Evolutionary conservation across 805 yeast genomes (phyloP), one percentile per base, ranked within the genome.

Genomic region (Kodamaea restingae): DNA sequence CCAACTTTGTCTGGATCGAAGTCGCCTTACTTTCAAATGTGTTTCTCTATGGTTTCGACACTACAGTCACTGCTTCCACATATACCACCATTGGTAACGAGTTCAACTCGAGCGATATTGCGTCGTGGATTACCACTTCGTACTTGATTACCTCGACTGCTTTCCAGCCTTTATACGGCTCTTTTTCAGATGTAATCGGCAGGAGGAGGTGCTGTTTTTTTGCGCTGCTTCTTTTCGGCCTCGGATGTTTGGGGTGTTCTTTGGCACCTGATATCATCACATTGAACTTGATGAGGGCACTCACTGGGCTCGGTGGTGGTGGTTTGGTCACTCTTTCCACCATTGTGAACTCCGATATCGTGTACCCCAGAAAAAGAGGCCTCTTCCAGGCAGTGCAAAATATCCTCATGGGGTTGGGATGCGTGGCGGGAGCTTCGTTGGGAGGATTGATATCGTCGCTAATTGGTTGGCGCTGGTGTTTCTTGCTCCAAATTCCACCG

Each of bases 391-490:
- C 71, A 1, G 55, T 61, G 38, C 70, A 65, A 40, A 66, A 65
- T 42, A 51, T 65, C 18, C 46, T 61, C 15, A 43, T 58, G 24
- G 71, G 70, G 5, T 35, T 54, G 24, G 71, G 71, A 4, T 81
- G 87, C 2, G 81, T 84, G 0, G 56, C 73, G 34, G 95, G 95
- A 11, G 90, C 88, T 1, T 55, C 75, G 3, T 51, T 78, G 30
- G 84, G 83, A 20, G 88, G 88, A 1, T 46, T 72, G 15, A 60
- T 81, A 37, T 71, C 81, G 22, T 61, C 64, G 7, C 55, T 50
- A 31, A 58, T 69, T 31, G 85, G 86, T 10, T 85, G 95, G 95
- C 67, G 88, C 54, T 67, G 65, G 61, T 78, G 81, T 2, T 79
- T 78, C 51, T 47, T 68, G 18, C 44, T 69, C 27, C 82, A 80